Percentiles rank a stretch among this genome's conserved stretches.
Conservation (phyloP, 805 yeast species). For the Ogataea glucozyma region DNA sequence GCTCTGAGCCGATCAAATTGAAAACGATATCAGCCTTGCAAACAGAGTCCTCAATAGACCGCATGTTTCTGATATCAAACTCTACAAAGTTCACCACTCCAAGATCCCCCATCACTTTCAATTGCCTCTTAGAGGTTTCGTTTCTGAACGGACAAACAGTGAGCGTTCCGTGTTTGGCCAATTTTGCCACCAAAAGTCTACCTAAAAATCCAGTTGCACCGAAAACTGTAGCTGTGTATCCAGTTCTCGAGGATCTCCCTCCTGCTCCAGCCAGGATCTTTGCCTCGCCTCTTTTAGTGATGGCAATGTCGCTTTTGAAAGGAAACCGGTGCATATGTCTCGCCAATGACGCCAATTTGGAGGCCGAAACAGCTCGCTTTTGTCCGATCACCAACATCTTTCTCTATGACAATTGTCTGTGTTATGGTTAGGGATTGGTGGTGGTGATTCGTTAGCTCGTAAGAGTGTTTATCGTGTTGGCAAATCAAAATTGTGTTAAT, state of each 20-base stretch:
- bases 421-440: too few relatives aligned
- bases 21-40: slow-evolving; percentile 80
- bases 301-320: slow-evolving; percentile 60
- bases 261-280: slow-evolving; percentile 71
- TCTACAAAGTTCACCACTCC: slow-evolving; percentile 86
- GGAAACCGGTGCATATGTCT: slow-evolving; percentile 34
- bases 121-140: slow-evolving; percentile 71
- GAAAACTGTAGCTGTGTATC: slow-evolving; percentile 85
- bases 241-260: slow-evolving; percentile 83
- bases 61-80: slow-evolving; percentile 75
- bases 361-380: neutral
- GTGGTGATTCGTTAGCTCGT: neutral
- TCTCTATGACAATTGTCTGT: neutral
- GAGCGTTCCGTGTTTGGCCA: slow-evolving; percentile 80
- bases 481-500: slow-evolving; percentile 4
- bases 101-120: slow-evolving; percentile 81
- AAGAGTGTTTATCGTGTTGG: slow-evolving; percentile 1
- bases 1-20: slow-evolving; percentile 77
- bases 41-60: slow-evolving; percentile 74
- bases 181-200: slow-evolving; percentile 63
- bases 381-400: slow-evolving; percentile 6
- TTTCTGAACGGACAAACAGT: slow-evolving; percentile 81
- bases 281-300: slow-evolving; percentile 76
- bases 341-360: neutral
- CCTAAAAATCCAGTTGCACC: slow-evolving; percentile 84